These are phyloP conservation scores for Torulaspora indica DNA, from an alignment of 805 yeast genomes.

Conservation along the genomic window DNA sequence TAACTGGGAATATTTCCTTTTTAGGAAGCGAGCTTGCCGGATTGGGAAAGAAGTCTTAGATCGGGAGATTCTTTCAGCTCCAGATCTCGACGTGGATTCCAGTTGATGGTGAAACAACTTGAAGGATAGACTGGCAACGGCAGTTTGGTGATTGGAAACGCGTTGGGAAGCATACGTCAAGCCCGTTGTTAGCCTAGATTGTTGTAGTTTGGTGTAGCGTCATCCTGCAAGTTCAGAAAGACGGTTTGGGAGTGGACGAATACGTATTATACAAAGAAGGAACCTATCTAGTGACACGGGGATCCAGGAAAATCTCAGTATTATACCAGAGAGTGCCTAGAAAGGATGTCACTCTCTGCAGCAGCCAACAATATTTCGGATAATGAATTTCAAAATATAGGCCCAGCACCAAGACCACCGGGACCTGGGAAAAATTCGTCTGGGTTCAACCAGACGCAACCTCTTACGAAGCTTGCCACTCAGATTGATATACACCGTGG, in stretches of 20 bases:
- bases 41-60: background rate
- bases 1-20: background rate
- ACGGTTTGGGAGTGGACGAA: background rate
- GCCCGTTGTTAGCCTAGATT: background rate
- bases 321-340: background rate
- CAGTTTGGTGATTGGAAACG: background rate
- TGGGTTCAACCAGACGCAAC: constrained; percentile 36
- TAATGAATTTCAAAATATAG: constrained; percentile 49
- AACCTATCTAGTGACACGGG: background rate
- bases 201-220: background rate
- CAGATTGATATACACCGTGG: constrained; percentile 38
- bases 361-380: constrained; percentile 43
- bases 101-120: background rate
- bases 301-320: too few species aligned
- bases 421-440: constrained; percentile 16
- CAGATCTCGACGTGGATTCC: background rate
- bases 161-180: background rate
- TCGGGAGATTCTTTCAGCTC: background rate
- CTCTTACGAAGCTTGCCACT: constrained; percentile 36
- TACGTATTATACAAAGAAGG: background rate
- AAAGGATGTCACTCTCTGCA: constrained; percentile 43
- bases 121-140: background rate
- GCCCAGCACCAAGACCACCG: constrained; percentile 55
- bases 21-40: background rate
- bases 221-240: background rate